Evolutionary conservation across 2,329 filamentous ascomycete genomes (phyloP).

Genomic region (Aspergillus glaucus): DNA sequence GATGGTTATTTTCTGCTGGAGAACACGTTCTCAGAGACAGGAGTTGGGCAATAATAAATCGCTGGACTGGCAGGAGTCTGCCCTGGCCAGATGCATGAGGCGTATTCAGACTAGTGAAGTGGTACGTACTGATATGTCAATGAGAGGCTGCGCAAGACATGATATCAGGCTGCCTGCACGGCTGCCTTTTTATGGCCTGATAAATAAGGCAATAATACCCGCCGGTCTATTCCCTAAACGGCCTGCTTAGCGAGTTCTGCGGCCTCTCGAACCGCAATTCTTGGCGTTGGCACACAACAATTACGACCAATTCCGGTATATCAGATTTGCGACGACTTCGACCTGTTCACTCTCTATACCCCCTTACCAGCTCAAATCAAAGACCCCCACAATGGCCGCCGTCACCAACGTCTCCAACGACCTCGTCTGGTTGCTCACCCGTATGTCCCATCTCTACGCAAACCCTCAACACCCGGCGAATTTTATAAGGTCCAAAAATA

Average conservation of each 20-base stretch:
- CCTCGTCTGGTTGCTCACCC: conserved; percentile 89
- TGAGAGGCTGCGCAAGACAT: neutral
- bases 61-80: conserved; percentile 8
- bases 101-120: conserved; percentile 3
- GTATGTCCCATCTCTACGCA: conserved; percentile 54
- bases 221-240: conserved; percentile 26
- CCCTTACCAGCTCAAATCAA: conserved; percentile 14
- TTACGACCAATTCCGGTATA: conserved; percentile 10
- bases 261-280: conserved; percentile 17
- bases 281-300: conserved; percentile 24
- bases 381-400: conserved; percentile 35
- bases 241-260: conserved; percentile 33
- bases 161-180: neutral
- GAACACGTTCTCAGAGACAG: neutral
- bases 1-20: neutral
- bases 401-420: conserved; percentile 75
- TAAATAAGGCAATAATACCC: neutral
- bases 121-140: neutral
- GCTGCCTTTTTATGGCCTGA: neutral
- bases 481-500: neutral
- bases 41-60: neutral
- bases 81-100: conserved; percentile 4
- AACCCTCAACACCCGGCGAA: conserved; percentile 1
- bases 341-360: conserved; percentile 13
- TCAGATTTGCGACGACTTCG: conserved; percentile 16